Conservation (phyloP, 108 stramenopile species). For the Pinguiococcus pyrenoidosus region DNA sequence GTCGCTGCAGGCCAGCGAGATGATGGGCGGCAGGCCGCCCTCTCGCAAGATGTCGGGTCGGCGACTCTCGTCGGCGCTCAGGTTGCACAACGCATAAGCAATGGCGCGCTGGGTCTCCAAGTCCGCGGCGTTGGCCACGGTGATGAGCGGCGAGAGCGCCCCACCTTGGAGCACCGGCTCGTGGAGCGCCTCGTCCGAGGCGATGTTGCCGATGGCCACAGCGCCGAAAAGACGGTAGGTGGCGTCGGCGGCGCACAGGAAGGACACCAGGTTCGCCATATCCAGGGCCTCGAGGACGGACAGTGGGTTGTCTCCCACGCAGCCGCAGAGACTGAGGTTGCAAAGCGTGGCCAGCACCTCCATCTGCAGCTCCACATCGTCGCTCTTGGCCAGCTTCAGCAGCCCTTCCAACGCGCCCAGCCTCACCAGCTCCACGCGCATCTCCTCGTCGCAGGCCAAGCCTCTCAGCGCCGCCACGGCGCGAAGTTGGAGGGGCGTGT, state of each 20-base stretch:
- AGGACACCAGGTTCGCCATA: constrained; percentile 46
- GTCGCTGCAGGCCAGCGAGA: constrained; percentile 51
- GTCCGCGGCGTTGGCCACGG: constrained; percentile 39
- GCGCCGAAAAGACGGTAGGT: constrained; percentile 73
- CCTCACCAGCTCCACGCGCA: constrained; percentile 46
- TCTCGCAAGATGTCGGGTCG: constrained; percentile 43
- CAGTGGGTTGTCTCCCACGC: constrained; percentile 51
- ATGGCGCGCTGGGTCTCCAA: constrained; percentile 63
- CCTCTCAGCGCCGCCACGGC: constrained; percentile 56
- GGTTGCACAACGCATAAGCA: constrained; percentile 62
- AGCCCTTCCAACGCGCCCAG: constrained; percentile 42
- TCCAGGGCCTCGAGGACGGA: constrained; percentile 47
- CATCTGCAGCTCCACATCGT: constrained; percentile 57
- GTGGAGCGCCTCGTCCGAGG: constrained; percentile 42
- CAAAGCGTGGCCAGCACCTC: constrained; percentile 59
- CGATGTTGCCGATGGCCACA: constrained; percentile 65
- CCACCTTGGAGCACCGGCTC: constrained; percentile 40
- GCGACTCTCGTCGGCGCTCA: constrained; percentile 40
- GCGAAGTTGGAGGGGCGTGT: constrained; percentile 41
- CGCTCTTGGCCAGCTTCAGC: constrained; percentile 44
- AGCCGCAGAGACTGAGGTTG: constrained; percentile 60
- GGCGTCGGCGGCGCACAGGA: constrained; percentile 58
- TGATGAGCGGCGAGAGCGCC: constrained; percentile 50
- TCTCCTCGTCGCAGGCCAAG: constrained; percentile 36
- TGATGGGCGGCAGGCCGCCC: constrained; percentile 56